Percentiles rank a stretch among this genome's conserved stretches.
phyloP scores from a whole-genome alignment of 768 basidiomycete species.

The Xerocomus potaroensis region DNA sequence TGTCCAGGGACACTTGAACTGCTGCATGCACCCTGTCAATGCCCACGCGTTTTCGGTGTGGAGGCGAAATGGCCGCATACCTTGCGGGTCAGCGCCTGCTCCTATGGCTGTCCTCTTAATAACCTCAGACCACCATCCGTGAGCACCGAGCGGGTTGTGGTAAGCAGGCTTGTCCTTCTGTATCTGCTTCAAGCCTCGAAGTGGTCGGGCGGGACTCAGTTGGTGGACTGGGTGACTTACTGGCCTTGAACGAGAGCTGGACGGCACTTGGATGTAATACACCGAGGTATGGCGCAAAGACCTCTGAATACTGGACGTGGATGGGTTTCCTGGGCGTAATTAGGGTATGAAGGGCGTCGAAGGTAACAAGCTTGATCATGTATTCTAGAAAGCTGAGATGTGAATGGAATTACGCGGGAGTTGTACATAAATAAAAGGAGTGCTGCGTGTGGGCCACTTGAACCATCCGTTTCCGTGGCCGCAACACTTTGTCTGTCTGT shows the following conservation, averaged over 20 bases:
- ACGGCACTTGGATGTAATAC: constrained; percentile 48
- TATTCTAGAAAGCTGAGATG: constrained; percentile 2
- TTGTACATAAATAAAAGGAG: constrained; percentile 16
- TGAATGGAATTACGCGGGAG: constrained; percentile 1
- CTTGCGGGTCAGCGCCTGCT: constrained; percentile 60
- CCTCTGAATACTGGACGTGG: constrained; percentile 55
- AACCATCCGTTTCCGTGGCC: constrained; percentile 3
- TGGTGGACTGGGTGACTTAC: constrained; percentile 28
- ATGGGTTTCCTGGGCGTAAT: constrained; percentile 66
- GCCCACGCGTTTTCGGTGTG: constrained; percentile 21
- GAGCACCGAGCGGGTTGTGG: constrained; percentile 38
- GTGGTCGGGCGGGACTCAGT: constrained; percentile 2
- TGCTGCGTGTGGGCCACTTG: constrained; percentile 8
- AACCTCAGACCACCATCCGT: constrained; percentile 76
- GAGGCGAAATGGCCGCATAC: constrained; percentile 32
- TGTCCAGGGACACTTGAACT: constrained; percentile 47
- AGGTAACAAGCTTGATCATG: constrained; percentile 62
- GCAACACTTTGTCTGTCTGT: constrained; percentile 11
- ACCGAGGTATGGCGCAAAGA: constrained; percentile 67
- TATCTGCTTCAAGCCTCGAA: constrained; percentile 43
- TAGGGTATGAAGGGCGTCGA: constrained; percentile 76
- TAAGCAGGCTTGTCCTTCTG: constrained; percentile 62
- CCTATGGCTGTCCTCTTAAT: constrained; percentile 69
- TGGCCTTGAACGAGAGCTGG: constrained; percentile 55
- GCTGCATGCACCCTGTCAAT: constrained; percentile 34